Evolutionary conservation across 2,329 filamentous ascomycete genomes (phyloP), one percentile per base, ranked within the genome.

Genomic region (Trichoderma pleuroti): DNA sequence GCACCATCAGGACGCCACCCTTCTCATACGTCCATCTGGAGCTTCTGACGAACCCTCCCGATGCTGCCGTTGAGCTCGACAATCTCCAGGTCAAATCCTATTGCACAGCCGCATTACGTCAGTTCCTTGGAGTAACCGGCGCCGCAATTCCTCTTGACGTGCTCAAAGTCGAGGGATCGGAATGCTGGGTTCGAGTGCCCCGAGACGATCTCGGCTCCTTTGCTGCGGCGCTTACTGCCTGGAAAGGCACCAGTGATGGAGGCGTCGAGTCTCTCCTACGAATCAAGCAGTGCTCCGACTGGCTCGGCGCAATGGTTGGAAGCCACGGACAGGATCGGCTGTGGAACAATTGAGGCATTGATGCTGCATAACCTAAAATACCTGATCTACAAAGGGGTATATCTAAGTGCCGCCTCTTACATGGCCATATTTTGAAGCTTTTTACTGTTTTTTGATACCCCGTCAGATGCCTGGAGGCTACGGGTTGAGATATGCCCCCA

Each of bases 41-140:
- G 73, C 80, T 88, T 30, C 76, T 82, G 71, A 81, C 77, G 57
- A 75, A 78, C 34, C 71, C 74, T 16, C 73, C 76, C 21, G 72
- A 49, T 34, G 68, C 73, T 14, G 62, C 73, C 16, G 63, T 72
- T 24, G 73, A 71, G 21, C 81, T 93, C 7, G 91, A 94, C 79
- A 82, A 84, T 3, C 81, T 93, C 3, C 90, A 89, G 46, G 84
- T 87, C 21, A 88, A 87, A 39, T 83, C 88, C 0, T 90, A 92
- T 76, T 87, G 92, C 74, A 87, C 86, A 2, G 79, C 86, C 1
- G 90, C 92, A 0, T 82, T 95, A 9, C 83, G 83, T 1, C 87
- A 91, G 72, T 94, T 92, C 75, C 86, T 95, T 1, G 93, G 93
- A 24, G 81, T 88, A 21, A 89, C 88, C 0, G 93, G 93, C 12